Percentiles rank a stretch among this genome's conserved stretches.
phyloP scores from a whole-genome alignment of 306 rosid genomes.

The Medicago ruthenica region DNA sequence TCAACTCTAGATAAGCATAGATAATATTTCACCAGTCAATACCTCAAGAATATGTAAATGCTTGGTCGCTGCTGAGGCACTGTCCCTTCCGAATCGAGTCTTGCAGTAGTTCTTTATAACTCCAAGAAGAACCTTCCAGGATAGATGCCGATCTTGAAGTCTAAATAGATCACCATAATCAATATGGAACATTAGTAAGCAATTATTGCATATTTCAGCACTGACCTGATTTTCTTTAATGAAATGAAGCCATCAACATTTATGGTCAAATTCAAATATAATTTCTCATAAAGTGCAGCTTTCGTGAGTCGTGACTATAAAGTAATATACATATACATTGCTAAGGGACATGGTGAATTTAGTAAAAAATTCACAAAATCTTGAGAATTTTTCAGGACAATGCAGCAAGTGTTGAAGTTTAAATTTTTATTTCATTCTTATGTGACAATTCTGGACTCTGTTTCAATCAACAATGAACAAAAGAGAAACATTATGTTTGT shows the following conservation, averaged over 20 bases:
- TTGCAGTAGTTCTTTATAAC: conserved; percentile 84
- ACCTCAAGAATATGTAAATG: conserved; percentile 88
- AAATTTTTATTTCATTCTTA: not conserved
- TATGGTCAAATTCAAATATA: conserved; percentile 30
- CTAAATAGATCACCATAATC: conserved; percentile 49
- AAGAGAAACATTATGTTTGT: conserved; percentile 7
- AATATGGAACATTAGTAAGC: conserved; percentile 42
- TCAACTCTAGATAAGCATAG: conserved; percentile 32
- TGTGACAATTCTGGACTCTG: conserved; percentile 1
- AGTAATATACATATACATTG: conserved; percentile 19
- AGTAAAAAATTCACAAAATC: conserved; percentile 16
- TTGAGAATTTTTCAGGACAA: conserved; percentile 18
- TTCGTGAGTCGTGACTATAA: not conserved
- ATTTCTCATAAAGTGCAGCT: conserved; percentile 1
- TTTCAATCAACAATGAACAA: conserved; percentile 9
- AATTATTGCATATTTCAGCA: conserved; percentile 9
- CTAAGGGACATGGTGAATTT: conserved; percentile 10
- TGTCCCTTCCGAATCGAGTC: conserved; percentile 68
- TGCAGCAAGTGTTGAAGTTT: conserved; percentile 4
- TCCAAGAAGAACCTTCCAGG: conserved; percentile 90
- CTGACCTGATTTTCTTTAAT: conserved; percentile 23
- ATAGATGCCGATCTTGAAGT: conserved; percentile 83
- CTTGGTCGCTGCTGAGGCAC: conserved; percentile 67
- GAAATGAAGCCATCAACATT: conserved; percentile 37
- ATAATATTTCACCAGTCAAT: conserved; percentile 36